These are phyloP conservation scores for Fusarium sarcochroum DNA, from an alignment of 2,329 filamentous ascomycete species.

Conservation along the genomic window DNA sequence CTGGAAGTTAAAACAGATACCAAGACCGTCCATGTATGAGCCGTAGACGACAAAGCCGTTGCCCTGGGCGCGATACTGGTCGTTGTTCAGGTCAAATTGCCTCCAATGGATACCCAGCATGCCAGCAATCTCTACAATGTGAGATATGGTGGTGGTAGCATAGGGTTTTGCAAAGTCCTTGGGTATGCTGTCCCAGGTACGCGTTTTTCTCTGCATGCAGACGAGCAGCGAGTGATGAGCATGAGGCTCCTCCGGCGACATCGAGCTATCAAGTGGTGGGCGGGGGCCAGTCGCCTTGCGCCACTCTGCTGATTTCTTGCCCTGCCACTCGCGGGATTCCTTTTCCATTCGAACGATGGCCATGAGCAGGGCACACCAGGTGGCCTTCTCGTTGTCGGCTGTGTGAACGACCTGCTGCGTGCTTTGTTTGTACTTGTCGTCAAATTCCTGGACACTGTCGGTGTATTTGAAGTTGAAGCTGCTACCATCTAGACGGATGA, in stretches of 20 bases:
- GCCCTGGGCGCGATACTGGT: constrained; percentile 55
- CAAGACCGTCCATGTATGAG: constrained; percentile 52
- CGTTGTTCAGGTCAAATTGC: constrained; percentile 54
- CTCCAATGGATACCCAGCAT: constrained; percentile 60
- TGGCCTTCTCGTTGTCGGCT: constrained; percentile 43
- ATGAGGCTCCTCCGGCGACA: not conserved
- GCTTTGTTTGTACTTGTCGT: constrained; percentile 34
- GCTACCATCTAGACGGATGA: constrained; percentile 33
- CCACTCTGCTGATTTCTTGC: constrained; percentile 31
- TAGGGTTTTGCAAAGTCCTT: constrained; percentile 49
- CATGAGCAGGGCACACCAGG: constrained; percentile 41
- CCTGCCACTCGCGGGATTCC: constrained; percentile 43
- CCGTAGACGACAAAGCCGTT: constrained; percentile 55
- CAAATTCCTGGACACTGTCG: constrained; percentile 34
- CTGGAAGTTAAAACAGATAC: constrained; percentile 57
- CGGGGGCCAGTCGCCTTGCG: constrained; percentile 29
- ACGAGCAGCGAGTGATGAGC: constrained; percentile 35
- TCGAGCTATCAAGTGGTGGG: not conserved
- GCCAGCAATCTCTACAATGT: constrained; percentile 54
- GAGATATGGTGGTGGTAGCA: constrained; percentile 55
- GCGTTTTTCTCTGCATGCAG: constrained; percentile 43
- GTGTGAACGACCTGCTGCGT: constrained; percentile 40
- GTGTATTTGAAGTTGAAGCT: constrained; percentile 34
- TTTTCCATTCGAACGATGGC: constrained; percentile 41
- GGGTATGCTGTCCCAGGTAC: constrained; percentile 45